Base-by-base conservation (phyloP, 2,329 filamentous ascomycete genomes). In the Escovopsis sp. region DNA sequence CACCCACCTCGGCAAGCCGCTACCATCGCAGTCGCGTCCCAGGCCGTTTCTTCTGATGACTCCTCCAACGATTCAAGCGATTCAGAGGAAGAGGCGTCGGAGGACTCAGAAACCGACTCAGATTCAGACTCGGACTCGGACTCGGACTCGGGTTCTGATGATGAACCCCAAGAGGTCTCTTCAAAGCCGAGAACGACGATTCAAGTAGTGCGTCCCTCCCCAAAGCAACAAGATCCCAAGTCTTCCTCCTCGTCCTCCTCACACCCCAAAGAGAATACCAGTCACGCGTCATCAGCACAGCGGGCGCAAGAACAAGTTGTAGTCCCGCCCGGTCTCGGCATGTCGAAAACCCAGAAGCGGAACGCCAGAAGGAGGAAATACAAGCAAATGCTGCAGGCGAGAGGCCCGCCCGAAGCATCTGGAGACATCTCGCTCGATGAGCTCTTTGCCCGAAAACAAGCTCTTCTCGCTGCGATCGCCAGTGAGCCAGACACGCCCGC, bases 341-440 rank as follows among this genome's bases (percentile, higher is more conserved):
- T 64, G 34, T 49, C 52, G 0, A 55, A 45, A 25, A 73, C 70
- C 0, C 63, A 65, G 43, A 67, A 60, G 40, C 61, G 70, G 5
- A 74, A 74, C 41, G 61, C 60, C 8, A 58, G 70, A 19, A 59
- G 68, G 30, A 61, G 62, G 25, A 50, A 53, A 3, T 52, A 54
- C 3, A 60, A 61, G 5, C 37, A 41, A 4, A 35, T 38, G 4
- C 30, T 33, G 3, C 47, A 48, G 15, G 32, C 44, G 18, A n/a
- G 45, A 9, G 37, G 38, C 35, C 29, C 25, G 18, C 38, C 39
- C 7, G 38, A 41, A 11, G 27, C 18, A 4, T 33, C 33, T 19
- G 37, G 27, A 3, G 44, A 45, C 17, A 17, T 29, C 7, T 17
- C 9, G 4, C 41, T 48, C 15, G 42, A 44, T 2, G 55, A 57